Evolutionary conservation across 768 basidiomycete genomes (phyloP).

Genomic region (Grammothele lineata): DNA sequence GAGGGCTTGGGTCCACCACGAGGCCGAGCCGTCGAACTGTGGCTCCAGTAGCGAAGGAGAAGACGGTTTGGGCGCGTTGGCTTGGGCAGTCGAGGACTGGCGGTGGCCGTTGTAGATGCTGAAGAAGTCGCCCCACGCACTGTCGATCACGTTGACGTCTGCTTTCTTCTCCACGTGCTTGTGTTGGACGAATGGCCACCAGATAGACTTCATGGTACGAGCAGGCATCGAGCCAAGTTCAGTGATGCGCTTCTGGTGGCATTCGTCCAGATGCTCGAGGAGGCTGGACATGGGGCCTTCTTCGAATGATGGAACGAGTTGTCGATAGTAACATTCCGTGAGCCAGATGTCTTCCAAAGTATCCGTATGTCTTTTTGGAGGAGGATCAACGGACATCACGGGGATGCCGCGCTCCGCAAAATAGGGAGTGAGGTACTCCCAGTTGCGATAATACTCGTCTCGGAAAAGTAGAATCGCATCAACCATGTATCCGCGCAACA

Average conservation of each 20-base stretch:
- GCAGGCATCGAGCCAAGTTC: slow-evolving; percentile 76
- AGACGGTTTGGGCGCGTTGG: slow-evolving; percentile 8
- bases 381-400: slow-evolving; percentile 50
- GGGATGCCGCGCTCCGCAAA: slow-evolving; percentile 70
- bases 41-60: slow-evolving; percentile 50
- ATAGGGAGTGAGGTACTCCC: slow-evolving; percentile 74
- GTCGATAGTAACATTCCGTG: slow-evolving; percentile 73
- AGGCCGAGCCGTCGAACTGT: slow-evolving; percentile 88
- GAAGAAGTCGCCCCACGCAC: slow-evolving; percentile 85
- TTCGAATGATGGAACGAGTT: slow-evolving; percentile 34
- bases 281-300: slow-evolving; percentile 40
- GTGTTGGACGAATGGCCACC: slow-evolving; percentile 99
- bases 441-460: slow-evolving; percentile 85
- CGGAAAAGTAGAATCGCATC: slow-evolving; percentile 81
- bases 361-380: slow-evolving; percentile 48
- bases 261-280: slow-evolving; percentile 54
- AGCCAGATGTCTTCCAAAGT: slow-evolving; percentile 39
- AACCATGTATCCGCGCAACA: slow-evolving; percentile 85
- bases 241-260: slow-evolving; percentile 62
- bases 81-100: slow-evolving; percentile 11
- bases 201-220: slow-evolving; percentile 72
- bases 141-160: slow-evolving; percentile 89
- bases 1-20: slow-evolving; percentile 96
- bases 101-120: slow-evolving; percentile 50
- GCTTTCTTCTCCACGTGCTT: slow-evolving; percentile 57